Conservation (phyloP, 768 basidiomycete species). For the Pleurotus citrinopileatus region DNA sequence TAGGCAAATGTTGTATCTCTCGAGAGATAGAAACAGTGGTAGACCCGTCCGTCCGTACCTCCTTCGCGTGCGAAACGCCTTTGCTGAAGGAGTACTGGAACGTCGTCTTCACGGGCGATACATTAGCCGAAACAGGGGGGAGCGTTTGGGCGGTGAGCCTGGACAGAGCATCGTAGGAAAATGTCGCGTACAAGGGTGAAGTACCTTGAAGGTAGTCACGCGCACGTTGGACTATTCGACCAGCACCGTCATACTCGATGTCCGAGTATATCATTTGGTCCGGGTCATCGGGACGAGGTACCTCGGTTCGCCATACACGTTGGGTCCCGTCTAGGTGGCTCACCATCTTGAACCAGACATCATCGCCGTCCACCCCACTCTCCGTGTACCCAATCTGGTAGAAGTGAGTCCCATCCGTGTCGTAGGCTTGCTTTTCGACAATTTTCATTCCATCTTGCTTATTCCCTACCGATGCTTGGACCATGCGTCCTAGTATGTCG, state of each 20-base stretch:
- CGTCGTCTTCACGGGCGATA: neutral
- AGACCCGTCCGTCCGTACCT: neutral
- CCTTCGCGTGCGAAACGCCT: neutral
- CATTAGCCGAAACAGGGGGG: conserved; percentile 6
- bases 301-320: conserved; percentile 6
- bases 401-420: conserved; percentile 3
- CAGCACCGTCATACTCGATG: conserved; percentile 3
- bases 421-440: conserved; percentile 1
- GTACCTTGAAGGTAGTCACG: conserved; percentile 8
- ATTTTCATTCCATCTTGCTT: too few relatives aligned
- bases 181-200: conserved; percentile 6
- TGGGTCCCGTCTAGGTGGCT: neutral
- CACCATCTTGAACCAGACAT: conserved; percentile 1
- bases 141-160: conserved; percentile 6
- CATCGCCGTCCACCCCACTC: neutral
- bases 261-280: conserved; percentile 4
- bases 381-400: neutral
- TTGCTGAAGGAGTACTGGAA: neutral
- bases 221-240: neutral
- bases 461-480: neutral
- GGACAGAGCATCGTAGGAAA: conserved; percentile 13
- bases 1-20: conserved; percentile 10
- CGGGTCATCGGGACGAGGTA: conserved; percentile 2
- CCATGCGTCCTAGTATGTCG: conserved; percentile 1
- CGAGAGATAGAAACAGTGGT: neutral